Percentiles rank a stretch among this genome's conserved stretches.
Evolutionary conservation across 495 filamentous ascomycete species (phyloP).

Genomic region (Penicillium paradoxum): DNA sequence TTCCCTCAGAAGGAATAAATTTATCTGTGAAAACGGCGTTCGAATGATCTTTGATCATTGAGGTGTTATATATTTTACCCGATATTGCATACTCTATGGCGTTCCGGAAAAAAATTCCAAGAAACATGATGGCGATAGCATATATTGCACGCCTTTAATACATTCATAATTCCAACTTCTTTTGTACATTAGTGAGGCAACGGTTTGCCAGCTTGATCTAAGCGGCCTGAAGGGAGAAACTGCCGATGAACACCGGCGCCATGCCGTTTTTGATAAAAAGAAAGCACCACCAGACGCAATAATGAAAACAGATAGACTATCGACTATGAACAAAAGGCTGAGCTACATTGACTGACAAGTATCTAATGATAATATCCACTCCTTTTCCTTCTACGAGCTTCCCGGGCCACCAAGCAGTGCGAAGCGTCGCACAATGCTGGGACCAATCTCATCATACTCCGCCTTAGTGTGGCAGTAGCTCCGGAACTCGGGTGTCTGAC

Average conservation of each 20-base stretch:
- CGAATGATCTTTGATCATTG: neutral
- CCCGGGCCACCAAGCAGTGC: constrained; percentile 91
- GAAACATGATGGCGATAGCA: neutral
- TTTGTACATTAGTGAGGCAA: neutral
- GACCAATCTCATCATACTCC: constrained; percentile 89
- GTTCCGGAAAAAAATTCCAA: neutral
- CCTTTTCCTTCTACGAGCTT: constrained; percentile 38
- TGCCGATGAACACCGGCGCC: neutral
- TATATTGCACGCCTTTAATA: constrained; percentile 2
- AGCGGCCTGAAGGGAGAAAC: neutral
- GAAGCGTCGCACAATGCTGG: constrained; percentile 92
- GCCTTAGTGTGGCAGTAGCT: constrained; percentile 99
- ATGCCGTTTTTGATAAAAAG: constrained; percentile 11
- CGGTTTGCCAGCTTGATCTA: neutral
- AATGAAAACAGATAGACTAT: constrained; percentile 25
- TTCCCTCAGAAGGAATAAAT: constrained; percentile 12
- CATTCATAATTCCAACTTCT: neutral
- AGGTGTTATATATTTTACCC: neutral
- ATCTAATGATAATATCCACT: constrained; percentile 14
- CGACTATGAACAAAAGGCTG: constrained; percentile 32
- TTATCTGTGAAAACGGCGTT: neutral
- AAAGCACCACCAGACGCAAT: constrained; percentile 3
- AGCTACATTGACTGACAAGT: constrained; percentile 24
- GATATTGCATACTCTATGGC: constrained; percentile 3
- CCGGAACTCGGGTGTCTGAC: constrained; percentile 97